Base-by-base conservation (phyloP, 2,329 filamentous ascomycete species). In the Cordyceps fumosorosea region DNA sequence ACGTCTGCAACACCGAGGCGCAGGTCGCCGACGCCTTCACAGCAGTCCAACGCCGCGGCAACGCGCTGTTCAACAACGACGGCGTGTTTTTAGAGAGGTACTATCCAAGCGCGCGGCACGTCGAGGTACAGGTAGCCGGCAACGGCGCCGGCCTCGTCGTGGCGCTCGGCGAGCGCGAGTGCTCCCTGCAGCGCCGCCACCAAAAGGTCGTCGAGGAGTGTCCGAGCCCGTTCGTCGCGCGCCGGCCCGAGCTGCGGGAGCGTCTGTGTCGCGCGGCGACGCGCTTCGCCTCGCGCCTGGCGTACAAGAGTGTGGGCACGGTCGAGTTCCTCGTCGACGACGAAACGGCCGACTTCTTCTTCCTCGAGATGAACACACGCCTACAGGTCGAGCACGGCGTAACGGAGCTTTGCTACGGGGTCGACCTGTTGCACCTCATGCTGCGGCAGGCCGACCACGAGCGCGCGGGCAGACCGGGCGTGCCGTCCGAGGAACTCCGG, bases 321-420 rank as follows among this genome's bases (percentile, higher is more conserved):
- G 74, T 78, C 1, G 76, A 78, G 64, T 78, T 77, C 51, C 64
- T 79, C 1, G 68, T 75, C 8, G 72, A 76, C 53, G 66, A 66
- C 12, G 64, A 66, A 8, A 69, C 68, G 0, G 67, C 65, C 0
- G 63, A 68, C 4, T 78, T 75, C 62, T 80, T 75, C 65, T 79
- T 80, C 60, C 69, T 79, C n/a, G 78, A 80, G 63, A 72, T 79
- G 56, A 80, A 80, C 58, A 70, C 76, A 0, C 68, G 78, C 3
- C 66, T 80, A 10, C 78, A 80, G 62, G 77, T 79, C 11, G 77
- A 79, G 64, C 78, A 81, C 65, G 72, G 75, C 24, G 73, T 75
- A 10, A 93, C 90, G 0, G 89, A 93, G 71, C 87, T 89, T 80
- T 86, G 90, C 3, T 90, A 88, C 12, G 87, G 84, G 0, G 82